Evolutionary conservation across 108 stramenopile genomes (phyloP).

Genomic region (Stephanodiscus triporus): DNA sequence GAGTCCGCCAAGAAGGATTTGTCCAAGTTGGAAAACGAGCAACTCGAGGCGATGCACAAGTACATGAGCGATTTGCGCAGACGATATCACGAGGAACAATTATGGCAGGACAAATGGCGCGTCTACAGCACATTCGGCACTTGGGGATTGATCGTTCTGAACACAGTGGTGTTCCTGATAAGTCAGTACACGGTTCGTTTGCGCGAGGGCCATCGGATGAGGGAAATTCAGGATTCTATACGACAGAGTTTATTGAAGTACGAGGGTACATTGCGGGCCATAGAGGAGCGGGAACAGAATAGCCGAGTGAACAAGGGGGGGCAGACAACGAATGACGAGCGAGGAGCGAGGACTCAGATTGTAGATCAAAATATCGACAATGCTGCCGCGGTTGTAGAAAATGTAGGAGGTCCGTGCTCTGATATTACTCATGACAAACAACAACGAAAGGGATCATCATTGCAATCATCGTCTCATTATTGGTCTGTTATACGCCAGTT

Average conservation of each 20-base stretch:
- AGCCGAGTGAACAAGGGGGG: not conserved
- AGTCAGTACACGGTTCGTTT: conserved; percentile 49
- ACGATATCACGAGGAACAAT: conserved; percentile 75
- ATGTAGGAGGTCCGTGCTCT: not conserved
- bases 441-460: not conserved
- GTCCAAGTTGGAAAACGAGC: conserved; percentile 31
- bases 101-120: conserved; percentile 76
- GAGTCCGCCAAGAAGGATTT: conserved; percentile 42
- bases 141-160: conserved; percentile 62
- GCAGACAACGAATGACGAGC: not conserved
- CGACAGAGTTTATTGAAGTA: conserved; percentile 11
- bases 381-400: not conserved
- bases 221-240: conserved; percentile 20
- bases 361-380: not conserved
- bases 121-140: conserved; percentile 62
- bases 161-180: conserved; percentile 57
- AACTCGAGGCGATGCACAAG: conserved; percentile 29
- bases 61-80: conserved; percentile 64
- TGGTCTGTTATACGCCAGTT: not conserved
- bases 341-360: not conserved
- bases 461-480: not conserved
- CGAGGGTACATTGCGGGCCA: conserved; percentile 5
- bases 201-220: conserved; percentile 36
- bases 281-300: not conserved
- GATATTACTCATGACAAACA: not conserved